Evolutionary conservation across 495 filamentous ascomycete species (phyloP), one percentile per base, ranked within the genome.

Genomic region (Neurospora sp.): DNA sequence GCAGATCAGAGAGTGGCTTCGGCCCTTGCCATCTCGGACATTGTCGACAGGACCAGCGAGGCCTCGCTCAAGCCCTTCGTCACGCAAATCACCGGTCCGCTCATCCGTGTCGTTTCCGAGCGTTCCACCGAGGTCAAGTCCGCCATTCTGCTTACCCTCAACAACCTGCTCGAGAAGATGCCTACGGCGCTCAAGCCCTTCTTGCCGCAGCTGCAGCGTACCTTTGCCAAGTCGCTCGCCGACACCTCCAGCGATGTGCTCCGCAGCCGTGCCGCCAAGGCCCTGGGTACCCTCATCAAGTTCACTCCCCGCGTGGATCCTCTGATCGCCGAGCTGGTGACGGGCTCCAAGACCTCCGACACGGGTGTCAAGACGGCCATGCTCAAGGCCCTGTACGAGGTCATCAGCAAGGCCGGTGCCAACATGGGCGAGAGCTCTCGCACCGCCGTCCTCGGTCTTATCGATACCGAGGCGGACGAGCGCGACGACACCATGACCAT

Each of bases 71-170:
- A 93, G 82, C 92, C 93, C 27, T 98, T 96, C 78, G 96, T 98
- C 72, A 98, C 95, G 23, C 94, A 98, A 78, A 98, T 99, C 76
- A 98, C 96, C 20, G 96, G 96, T 80, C 96, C 96, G 14, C 88
- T 99, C 38, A 99, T 99, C 79, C 91, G 96, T 86, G 95, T 99
- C 16, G 94, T 98, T 9, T 97, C 96, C 1, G 96, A 99, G 78
- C 88, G 95, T 62, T 98, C 95, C 3, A 92, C 93, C 2, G 96
- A 99, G 70, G 93, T 99, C 83, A 98, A 96, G 83, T 91, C 93
- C 76, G 96, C 96, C 39, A 97, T 98, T 82, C 86, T 99, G 72
- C 88, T 94, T 60, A 98, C 96, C 0, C 87, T 99, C 71, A 98
- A 98, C 82, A 97, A 96, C 77, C 86, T 99, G 12, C 86, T 99